These are phyloP conservation scores for Ascochyta clinopodiicola DNA, from an alignment of 2,329 filamentous ascomycete species.

Conservation along the genomic window DNA sequence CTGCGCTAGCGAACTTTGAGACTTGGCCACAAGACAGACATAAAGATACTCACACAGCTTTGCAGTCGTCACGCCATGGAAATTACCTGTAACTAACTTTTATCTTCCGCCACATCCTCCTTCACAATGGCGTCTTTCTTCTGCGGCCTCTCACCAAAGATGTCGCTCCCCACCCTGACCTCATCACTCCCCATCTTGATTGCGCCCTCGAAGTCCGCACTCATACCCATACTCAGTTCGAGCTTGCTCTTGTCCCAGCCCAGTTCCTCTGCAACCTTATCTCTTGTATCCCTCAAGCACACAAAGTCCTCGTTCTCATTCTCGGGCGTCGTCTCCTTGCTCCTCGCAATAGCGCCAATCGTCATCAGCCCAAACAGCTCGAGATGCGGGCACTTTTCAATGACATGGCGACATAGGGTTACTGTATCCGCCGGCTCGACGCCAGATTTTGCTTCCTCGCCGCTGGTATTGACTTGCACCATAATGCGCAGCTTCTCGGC, in stretches of 20 bases:
- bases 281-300: constrained; percentile 70
- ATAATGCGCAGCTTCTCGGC: constrained; percentile 69
- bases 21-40: no score
- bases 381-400: constrained; percentile 74
- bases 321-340: constrained; percentile 71
- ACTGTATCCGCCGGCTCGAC: constrained; percentile 71
- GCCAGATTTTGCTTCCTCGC: constrained; percentile 85
- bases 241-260: constrained; percentile 63
- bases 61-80: not conserved
- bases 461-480: constrained; percentile 95
- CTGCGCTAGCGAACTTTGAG: no score
- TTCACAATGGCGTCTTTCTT: constrained; percentile 79
- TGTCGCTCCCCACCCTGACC: constrained; percentile 90
- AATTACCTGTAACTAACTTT: constrained; percentile 17
- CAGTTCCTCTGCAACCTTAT: constrained; percentile 70
- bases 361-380: constrained; percentile 89
- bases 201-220: constrained; percentile 90
- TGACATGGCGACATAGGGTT: constrained; percentile 72
- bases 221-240: constrained; percentile 99
- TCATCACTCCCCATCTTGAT: constrained; percentile 83
- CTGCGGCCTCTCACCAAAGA: constrained; percentile 83
- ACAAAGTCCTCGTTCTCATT: constrained; percentile 93
- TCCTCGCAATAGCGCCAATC: constrained; percentile 91
- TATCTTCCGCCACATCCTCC: constrained; percentile 28
- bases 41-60: no score